A percentile compares a stretch with the other conserved stretches of the same genome.
Evolutionary conservation across 495 filamentous ascomycete species (phyloP).

Genomic region (Thozetella sp.): DNA sequence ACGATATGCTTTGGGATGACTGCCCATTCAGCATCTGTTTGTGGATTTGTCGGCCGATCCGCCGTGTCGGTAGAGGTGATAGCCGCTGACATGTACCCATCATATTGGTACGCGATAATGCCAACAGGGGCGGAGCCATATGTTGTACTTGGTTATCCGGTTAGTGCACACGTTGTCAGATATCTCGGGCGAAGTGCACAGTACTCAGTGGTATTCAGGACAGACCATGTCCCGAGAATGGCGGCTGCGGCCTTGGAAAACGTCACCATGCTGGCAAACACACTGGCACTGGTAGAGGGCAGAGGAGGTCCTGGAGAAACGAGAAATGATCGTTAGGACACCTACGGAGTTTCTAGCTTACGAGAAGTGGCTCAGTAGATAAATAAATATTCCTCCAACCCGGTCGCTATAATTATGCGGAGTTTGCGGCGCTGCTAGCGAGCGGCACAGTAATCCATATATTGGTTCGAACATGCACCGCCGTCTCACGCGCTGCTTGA

Average conservation of each 20-base stretch:
- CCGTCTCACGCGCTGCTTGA: too few relatives aligned
- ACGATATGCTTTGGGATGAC: neutral
- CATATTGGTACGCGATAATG: neutral
- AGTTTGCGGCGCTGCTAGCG: too few relatives aligned
- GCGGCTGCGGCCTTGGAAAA: neutral
- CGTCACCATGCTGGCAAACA: neutral
- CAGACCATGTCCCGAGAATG: neutral
- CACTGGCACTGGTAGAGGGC: too few relatives aligned
- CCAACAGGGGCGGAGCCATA: neutral
- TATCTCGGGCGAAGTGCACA: neutral
- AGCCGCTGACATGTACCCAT: neutral
- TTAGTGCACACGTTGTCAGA: neutral
- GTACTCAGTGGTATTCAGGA: neutral
- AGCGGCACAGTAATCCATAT: too few relatives aligned
- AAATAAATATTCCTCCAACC: too few relatives aligned
- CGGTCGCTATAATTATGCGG: too few relatives aligned
- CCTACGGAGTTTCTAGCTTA: too few relatives aligned
- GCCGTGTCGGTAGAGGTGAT: neutral
- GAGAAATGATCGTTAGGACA: too few relatives aligned
- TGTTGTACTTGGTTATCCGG: neutral
- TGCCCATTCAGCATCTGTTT: neutral
- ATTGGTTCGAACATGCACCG: too few relatives aligned
- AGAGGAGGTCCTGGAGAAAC: too few relatives aligned
- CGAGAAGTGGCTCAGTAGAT: too few relatives aligned
- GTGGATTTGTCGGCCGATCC: neutral